phyloP scores from a whole-genome alignment of 441 rosid species.

The Hypseocharis bilobata region DNA sequence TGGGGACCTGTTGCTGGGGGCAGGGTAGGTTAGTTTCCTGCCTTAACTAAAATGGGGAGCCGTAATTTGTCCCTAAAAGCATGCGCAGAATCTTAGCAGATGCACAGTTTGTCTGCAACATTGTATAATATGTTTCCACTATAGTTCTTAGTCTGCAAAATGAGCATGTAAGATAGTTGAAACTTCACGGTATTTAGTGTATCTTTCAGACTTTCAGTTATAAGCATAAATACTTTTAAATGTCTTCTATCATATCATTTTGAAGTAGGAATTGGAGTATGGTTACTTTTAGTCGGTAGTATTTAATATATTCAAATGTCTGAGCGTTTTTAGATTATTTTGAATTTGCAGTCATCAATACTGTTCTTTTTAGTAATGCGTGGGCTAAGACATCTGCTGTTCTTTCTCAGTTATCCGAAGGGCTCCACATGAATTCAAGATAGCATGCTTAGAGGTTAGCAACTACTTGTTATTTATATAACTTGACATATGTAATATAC shows the following conservation, averaged over 20 bases:
- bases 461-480: not conserved
- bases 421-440: slow-evolving; percentile 99
- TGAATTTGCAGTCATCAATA: not conserved
- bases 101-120: not conserved
- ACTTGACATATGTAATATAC: too few species aligned
- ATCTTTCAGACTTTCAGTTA: not conserved
- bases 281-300: not conserved
- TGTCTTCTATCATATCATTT: not conserved
- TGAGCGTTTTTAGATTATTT: not conserved
- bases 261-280: not conserved
- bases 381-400: slow-evolving; percentile 17
- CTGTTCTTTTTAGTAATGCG: not conserved
- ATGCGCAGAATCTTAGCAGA: not conserved
- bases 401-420: slow-evolving; percentile 68
- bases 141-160: not conserved
- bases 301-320: not conserved
- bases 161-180: not conserved
- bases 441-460: slow-evolving; percentile 91
- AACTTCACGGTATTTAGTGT: not conserved
- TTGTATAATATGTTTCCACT: not conserved
- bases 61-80: not conserved
- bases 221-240: not conserved
- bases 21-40: not conserved
- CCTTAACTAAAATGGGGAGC: not conserved
- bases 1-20: not conserved